Evolutionary conservation across 2,329 filamentous ascomycete species (phyloP).

Genomic region (Chaetomium olivaceum): DNA sequence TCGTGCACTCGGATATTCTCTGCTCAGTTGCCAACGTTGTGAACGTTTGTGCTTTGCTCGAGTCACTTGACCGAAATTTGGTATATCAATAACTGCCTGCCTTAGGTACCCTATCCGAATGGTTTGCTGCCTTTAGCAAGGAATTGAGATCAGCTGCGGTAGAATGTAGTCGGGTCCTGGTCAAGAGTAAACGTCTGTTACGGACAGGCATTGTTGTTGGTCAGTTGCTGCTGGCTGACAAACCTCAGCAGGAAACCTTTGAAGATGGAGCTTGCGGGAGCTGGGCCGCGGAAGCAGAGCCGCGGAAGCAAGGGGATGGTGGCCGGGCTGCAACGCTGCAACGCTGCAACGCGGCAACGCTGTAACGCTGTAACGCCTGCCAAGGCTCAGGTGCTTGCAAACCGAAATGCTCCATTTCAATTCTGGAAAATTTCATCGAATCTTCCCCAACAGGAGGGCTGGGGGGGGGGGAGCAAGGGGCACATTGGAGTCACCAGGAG

Average conservation of each 20-base stretch:
- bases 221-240: neutral
- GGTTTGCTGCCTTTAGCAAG: neutral
- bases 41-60: no score
- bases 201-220: neutral
- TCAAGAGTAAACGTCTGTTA: no score
- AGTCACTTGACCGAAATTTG: no score
- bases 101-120: neutral
- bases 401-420: constrained; percentile 2
- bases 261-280: neutral
- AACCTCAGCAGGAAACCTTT: neutral
- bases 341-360: neutral
- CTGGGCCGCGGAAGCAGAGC: neutral
- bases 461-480: constrained; percentile 2
- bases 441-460: constrained; percentile 19
- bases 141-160: neutral
- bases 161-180: no score
- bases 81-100: neutral
- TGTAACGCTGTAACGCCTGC: neutral
- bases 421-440: constrained; percentile 21
- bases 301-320: neutral
- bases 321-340: constrained; percentile 1
- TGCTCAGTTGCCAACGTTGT: no score
- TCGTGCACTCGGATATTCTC: no score
- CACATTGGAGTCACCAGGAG: constrained; percentile 8
- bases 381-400: constrained; percentile 1